A percentile compares a stretch with the other conserved stretches of the same genome.
phyloP scores from a whole-genome alignment of 108 stramenopile species.

The Conticribra guillardii region DNA sequence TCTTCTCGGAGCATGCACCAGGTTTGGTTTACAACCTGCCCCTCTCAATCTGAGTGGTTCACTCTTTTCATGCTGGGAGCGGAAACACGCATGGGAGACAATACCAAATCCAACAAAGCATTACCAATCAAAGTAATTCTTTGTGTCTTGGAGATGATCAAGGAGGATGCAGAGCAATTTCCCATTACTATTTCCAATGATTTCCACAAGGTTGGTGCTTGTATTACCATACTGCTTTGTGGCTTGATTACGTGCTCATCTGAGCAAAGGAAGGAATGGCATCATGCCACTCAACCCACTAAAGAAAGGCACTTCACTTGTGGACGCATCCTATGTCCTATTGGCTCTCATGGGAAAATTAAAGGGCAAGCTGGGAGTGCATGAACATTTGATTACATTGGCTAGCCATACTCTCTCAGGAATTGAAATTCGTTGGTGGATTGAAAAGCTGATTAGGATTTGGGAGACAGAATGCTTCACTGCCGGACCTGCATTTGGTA shows the following conservation, averaged over 20 bases:
- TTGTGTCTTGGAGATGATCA: not conserved
- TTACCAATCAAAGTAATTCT: conserved; percentile 10
- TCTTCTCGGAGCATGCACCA: not conserved
- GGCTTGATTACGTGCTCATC: not conserved
- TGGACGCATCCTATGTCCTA: conserved; percentile 9
- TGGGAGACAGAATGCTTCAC: not conserved
- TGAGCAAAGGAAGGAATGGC: not conserved
- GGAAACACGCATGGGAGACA: conserved; percentile 5
- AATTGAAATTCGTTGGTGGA: conserved; percentile 25
- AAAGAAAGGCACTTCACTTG: not conserved
- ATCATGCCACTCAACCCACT: not conserved
- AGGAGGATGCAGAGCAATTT: not conserved
- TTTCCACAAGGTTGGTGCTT: conserved; percentile 15
- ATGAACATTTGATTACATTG: conserved; percentile 1
- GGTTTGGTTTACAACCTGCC: conserved; percentile 5
- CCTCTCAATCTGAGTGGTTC: conserved; percentile 24
- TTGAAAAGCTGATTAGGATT: conserved; percentile 9
- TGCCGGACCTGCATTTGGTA: conserved; percentile 7
- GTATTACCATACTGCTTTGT: not conserved
- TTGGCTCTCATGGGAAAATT: conserved; percentile 29
- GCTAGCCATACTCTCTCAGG: conserved; percentile 8
- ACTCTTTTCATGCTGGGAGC: not conserved
- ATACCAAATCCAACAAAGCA: not conserved
- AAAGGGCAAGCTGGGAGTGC: conserved; percentile 20
- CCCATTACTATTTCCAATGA: not conserved